Evolutionary conservation across 805 yeast species (phyloP), one percentile per base, ranked within the genome.

Genomic region (Wickerhamomyces subpelliculosus): DNA sequence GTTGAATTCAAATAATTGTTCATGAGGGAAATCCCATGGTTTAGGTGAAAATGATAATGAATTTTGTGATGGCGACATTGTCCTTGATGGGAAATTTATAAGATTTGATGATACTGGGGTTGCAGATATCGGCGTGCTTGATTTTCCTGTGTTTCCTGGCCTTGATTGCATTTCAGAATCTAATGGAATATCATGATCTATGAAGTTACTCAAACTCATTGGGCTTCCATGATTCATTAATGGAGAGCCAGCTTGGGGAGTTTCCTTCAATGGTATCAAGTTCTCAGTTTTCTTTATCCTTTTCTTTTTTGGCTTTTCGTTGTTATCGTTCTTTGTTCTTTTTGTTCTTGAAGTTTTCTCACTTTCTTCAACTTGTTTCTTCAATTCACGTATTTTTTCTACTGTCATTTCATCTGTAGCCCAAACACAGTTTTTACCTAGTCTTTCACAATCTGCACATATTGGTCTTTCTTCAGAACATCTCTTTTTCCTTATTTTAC

Each of bases 381-480:
- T 47, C 46, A 61, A 34, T 35, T 56, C 52, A 16, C 51, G 45
- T 31, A 60, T 36, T 16, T 43, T 34, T 26, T 45, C 60, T 51
- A 21, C 65, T 60, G 57, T 40, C 54, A 55, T 54, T 17, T 47
- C 52, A 23, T 75, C 77, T 10, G 63, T 64, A 9, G 90, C 87
- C 78, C 88, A 84, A 33, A 73, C 70, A 57, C 95, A 84, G 36
- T 68, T 70, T 37, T 82, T 68, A 13, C 72, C 65, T n/a, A 84
- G 63, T 33, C 94, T 61, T 14, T 53, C 42, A 55, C 95, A 84
- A 49, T 84, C 88, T 0, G 69, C 55, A 52, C 95, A 84, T 13
- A 62, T 54, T 2, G 95, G 95, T 37, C 72, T 68, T 2, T 69
- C 68, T 52, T 84, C 93, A 42, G 85, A 81, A 46, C 95, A 84